These are phyloP conservation scores for Fomitopsis betulina DNA, from an alignment of 1,284 basidiomycete genomes.

Conservation along the genomic window DNA sequence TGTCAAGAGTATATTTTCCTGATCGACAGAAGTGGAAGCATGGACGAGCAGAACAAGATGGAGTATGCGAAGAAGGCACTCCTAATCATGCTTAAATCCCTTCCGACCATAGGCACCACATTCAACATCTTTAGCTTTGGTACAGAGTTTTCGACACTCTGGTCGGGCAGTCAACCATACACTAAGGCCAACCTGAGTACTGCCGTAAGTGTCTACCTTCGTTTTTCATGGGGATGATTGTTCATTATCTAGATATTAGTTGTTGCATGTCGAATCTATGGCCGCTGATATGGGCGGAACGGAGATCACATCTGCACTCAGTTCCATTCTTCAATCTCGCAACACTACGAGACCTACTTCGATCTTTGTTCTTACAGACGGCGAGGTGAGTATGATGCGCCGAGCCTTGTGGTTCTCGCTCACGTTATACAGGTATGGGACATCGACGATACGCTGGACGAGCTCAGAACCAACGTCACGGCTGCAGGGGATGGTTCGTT, in stretches of 20 bases:
- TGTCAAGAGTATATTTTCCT: slow-evolving; percentile 45
- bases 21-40: slow-evolving; percentile 43
- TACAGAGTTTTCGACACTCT: slow-evolving; percentile 25
- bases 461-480: slow-evolving; percentile 18
- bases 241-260: background rate
- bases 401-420: background rate
- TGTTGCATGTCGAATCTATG: slow-evolving; percentile 35
- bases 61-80: slow-evolving; percentile 37
- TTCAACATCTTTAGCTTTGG: slow-evolving; percentile 56
- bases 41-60: slow-evolving; percentile 33
- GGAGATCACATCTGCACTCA: slow-evolving; percentile 38
- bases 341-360: slow-evolving; percentile 33
- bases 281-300: slow-evolving; percentile 42
- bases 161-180: slow-evolving; percentile 32
- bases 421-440: slow-evolving; percentile 23
- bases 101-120: slow-evolving; percentile 32
- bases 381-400: slow-evolving; percentile 26
- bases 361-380: slow-evolving; percentile 53
- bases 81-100: slow-evolving; percentile 33
- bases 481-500: slow-evolving; percentile 13
- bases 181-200: slow-evolving; percentile 17
- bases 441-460: slow-evolving; percentile 16
- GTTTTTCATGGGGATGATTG: background rate
- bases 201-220: background rate
- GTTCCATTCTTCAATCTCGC: slow-evolving; percentile 29